A percentile compares a stretch with the other conserved stretches of the same genome.
Evolutionary conservation across 2,329 filamentous ascomycete species (phyloP).

Genomic region (Pyricularia grisea): DNA sequence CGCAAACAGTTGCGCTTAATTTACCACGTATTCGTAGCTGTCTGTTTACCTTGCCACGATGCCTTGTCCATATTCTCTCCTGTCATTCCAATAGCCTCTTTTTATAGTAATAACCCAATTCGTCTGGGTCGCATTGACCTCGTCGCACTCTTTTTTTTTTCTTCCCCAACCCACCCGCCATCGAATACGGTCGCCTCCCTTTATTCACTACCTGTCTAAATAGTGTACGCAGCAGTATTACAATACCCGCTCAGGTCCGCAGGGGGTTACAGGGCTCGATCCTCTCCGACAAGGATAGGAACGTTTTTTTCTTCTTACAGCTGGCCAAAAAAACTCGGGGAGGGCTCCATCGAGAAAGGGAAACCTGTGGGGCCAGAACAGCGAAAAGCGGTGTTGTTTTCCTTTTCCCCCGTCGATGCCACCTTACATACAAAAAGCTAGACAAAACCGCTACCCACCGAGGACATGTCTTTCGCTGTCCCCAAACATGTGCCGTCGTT

Average conservation of each 20-base stretch:
- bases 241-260: not conserved
- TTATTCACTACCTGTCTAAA: not conserved
- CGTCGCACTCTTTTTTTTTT: not conserved
- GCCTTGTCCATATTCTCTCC: not conserved
- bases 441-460: slow-evolving; percentile 10
- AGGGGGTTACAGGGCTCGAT: not conserved
- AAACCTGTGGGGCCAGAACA: not conserved
- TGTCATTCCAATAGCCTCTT: not conserved
- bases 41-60: not conserved
- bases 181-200: no score
- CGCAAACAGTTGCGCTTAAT: not conserved
- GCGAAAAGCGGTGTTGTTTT: not conserved
- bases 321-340: not conserved
- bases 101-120: not conserved
- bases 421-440: not conserved
- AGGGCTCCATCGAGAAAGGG: not conserved
- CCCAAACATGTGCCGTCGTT: slow-evolving; percentile 65
- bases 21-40: not conserved
- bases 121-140: not conserved
- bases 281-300: not conserved
- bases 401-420: not conserved
- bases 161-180: not conserved
- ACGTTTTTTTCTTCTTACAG: no score
- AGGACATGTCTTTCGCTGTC: slow-evolving; percentile 55
- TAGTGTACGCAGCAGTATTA: not conserved